These are phyloP conservation scores for Microsporum canis DNA, from an alignment of 2,329 filamentous ascomycete genomes.

Conservation along the genomic window DNA sequence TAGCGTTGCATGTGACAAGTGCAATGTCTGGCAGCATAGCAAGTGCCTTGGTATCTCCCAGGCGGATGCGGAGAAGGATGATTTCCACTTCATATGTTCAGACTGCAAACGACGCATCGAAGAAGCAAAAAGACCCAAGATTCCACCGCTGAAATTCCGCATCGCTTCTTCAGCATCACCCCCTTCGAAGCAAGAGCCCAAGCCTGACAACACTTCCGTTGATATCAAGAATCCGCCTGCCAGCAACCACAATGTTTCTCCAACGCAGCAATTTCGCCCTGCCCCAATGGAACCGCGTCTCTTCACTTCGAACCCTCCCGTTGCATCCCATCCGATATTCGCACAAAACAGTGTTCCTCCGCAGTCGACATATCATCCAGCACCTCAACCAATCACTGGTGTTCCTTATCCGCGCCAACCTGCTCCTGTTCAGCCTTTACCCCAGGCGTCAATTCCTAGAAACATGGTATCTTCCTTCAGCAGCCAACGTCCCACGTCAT, in stretches of 20 bases:
- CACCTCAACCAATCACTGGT: neutral
- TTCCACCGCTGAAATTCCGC: slow-evolving; percentile 50
- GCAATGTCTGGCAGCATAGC: slow-evolving; percentile 95
- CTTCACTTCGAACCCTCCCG: neutral
- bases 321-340: neutral
- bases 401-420: neutral
- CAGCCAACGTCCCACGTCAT: slow-evolving; percentile 31
- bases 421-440: neutral
- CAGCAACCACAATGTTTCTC: neutral
- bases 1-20: slow-evolving; percentile 85
- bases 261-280: neutral
- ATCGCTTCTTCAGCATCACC: slow-evolving; percentile 42
- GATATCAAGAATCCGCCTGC: neutral
- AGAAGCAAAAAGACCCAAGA: slow-evolving; percentile 50
- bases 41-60: slow-evolving; percentile 75
- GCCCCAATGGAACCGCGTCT: neutral
- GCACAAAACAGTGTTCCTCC: neutral
- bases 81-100: slow-evolving; percentile 77
- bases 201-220: neutral
- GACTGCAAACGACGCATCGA: slow-evolving; percentile 62
- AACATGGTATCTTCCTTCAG: slow-evolving; percentile 19
- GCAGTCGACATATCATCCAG: neutral
- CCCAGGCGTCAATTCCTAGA: neutral
- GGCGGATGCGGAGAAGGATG: slow-evolving; percentile 65
- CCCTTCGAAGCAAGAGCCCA: slow-evolving; percentile 17